Conservation (phyloP, 345 rosid genomes). For the Eucalyptus sideroxylon region DNA sequence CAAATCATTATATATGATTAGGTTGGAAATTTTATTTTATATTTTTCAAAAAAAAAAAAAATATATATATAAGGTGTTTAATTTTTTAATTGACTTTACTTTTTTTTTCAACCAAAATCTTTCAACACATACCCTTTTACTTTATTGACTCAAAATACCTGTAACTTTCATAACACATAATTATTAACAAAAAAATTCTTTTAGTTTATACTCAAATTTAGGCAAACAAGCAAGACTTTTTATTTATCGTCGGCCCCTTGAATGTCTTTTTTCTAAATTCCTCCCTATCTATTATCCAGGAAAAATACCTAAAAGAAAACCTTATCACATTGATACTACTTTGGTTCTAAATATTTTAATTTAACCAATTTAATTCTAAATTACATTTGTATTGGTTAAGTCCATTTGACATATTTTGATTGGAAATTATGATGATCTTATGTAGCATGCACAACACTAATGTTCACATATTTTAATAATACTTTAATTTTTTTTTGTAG, state of each 20-base stretch:
- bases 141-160: neutral
- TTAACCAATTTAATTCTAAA: rapidly evolving
- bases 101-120: neutral
- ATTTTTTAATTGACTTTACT: neutral
- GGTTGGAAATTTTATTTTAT: neutral
- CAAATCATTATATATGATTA: neutral
- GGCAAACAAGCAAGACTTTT: neutral
- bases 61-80: rapidly evolving
- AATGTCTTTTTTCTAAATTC: neutral
- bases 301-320: no score
- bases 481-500: no score
- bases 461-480: no score
- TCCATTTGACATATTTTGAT: no score
- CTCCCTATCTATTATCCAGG: neutral
- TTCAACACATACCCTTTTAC: neutral
- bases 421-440: no score
- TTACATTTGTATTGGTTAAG: no score
- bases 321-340: rapidly evolving
- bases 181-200: neutral
- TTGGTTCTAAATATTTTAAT: rapidly evolving
- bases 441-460: rapidly evolving
- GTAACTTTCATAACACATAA: neutral
- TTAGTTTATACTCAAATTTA: neutral
- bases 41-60: neutral
- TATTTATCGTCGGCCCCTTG: rapidly evolving